Percentiles rank a stretch among this genome's conserved stretches.
These are phyloP conservation scores for Pseudozyma sp. DNA, from an alignment of 1,284 basidiomycete genomes.

Conservation along the genomic window DNA sequence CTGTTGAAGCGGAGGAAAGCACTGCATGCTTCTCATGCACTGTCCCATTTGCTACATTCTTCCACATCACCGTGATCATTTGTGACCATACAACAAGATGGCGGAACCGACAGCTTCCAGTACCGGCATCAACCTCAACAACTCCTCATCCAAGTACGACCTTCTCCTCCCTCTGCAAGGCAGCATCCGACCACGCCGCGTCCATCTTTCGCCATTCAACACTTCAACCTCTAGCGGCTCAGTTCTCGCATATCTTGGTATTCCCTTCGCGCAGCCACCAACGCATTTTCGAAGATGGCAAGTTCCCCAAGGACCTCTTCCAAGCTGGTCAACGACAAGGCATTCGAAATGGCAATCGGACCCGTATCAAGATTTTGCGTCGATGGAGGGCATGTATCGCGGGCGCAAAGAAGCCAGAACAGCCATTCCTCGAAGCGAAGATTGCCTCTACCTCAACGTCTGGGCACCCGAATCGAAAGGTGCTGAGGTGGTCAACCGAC, in stretches of 20 bases:
- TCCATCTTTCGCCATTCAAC: conserved; percentile 31
- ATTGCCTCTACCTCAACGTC: conserved; percentile 72
- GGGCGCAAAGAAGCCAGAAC: conserved; percentile 27
- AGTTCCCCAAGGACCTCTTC: conserved; percentile 70
- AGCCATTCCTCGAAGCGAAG: conserved; percentile 71
- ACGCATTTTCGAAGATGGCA: conserved; percentile 74
- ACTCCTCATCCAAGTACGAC: conserved; percentile 24
- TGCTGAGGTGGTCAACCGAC: conserved; percentile 63
- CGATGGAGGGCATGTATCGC: conserved; percentile 41
- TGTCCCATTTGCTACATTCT: neutral
- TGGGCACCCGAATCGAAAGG: conserved; percentile 46
- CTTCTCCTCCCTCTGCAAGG: conserved; percentile 43
- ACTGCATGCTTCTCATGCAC: no score
- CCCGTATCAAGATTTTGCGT: conserved; percentile 40
- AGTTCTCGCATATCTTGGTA: conserved; percentile 76
- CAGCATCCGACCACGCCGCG: conserved; percentile 36
- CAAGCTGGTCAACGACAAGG: conserved; percentile 19
- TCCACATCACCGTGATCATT: neutral
- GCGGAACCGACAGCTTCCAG: no score
- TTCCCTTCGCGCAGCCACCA: conserved; percentile 78
- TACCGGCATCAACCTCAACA: neutral
- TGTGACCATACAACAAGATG: no score
- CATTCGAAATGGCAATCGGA: conserved; percentile 36
- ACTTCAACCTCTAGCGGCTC: conserved; percentile 12
- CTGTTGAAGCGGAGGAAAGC: no score